Evolutionary conservation across 2,329 filamentous ascomycete species (phyloP).

Genomic region (Orbilia ellipsospora): DNA sequence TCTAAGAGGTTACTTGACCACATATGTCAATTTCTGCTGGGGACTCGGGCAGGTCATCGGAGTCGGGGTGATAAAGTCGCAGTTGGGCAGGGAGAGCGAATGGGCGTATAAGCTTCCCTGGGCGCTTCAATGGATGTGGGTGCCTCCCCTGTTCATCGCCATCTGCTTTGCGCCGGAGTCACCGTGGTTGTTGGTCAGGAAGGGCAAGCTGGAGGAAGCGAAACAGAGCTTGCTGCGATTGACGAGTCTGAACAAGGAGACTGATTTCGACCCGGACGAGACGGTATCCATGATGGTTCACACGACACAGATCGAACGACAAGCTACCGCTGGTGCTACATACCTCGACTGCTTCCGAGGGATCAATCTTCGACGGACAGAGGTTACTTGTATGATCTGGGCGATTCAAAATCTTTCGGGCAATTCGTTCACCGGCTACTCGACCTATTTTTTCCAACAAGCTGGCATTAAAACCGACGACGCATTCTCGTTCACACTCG

Average conservation of each 20-base stretch:
- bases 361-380: conserved; percentile 79
- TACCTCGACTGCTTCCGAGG: conserved; percentile 85
- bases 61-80: conserved; percentile 76
- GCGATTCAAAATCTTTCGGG: conserved; percentile 64
- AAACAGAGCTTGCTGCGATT: conserved; percentile 74
- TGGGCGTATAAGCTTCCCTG: conserved; percentile 78
- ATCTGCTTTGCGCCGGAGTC: conserved; percentile 77
- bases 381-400: conserved; percentile 70
- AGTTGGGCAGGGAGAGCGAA: conserved; percentile 73
- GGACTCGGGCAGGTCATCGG: conserved; percentile 77
- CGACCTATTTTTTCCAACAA: conserved; percentile 66
- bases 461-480: conserved; percentile 62
- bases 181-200: conserved; percentile 79
- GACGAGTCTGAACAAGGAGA: conserved; percentile 72
- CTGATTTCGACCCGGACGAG: conserved; percentile 82
- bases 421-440: conserved; percentile 58
- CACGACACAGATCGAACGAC: conserved; percentile 81
- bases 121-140: conserved; percentile 82
- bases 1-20: conserved; percentile 76
- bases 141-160: conserved; percentile 73
- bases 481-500: conserved; percentile 66
- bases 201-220: conserved; percentile 73
- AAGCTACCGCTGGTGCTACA: conserved; percentile 68
- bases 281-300: conserved; percentile 93
- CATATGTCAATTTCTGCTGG: conserved; percentile 82